These are phyloP conservation scores for Epichloe amarillans DNA, from an alignment of 2,329 filamentous ascomycete species.

Conservation along the genomic window DNA sequence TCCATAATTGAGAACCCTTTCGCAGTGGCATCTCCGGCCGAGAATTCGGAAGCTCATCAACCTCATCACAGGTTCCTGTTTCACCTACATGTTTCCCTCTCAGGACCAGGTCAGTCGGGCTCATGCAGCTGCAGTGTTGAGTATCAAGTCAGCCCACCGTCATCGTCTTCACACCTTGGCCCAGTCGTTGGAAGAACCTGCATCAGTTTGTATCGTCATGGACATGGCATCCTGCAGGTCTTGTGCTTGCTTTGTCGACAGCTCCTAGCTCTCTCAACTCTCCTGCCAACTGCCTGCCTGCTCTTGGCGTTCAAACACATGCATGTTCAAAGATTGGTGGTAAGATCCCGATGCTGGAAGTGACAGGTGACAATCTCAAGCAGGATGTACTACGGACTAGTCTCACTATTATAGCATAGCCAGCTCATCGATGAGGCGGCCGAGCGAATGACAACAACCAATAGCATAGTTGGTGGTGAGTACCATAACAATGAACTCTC, in stretches of 20 bases:
- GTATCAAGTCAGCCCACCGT: background rate
- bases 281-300: background rate
- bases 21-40: background rate
- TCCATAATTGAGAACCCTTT: background rate
- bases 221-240: background rate
- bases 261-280: background rate
- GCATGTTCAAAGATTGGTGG: background rate
- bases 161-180: background rate
- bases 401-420: background rate
- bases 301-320: background rate
- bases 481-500: no score
- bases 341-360: background rate
- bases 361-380: background rate
- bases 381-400: no score
- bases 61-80: background rate
- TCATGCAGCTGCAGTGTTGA: conserved; percentile 7
- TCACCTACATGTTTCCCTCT: conserved; percentile 3
- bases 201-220: background rate
- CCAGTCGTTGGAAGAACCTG: background rate
- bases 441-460: no score
- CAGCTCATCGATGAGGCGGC: background rate
- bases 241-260: background rate
- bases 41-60: no score
- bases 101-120: conserved; percentile 8
- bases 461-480: no score